phyloP scores from a whole-genome alignment of 768 basidiomycete species.

The Russula sp. region DNA sequence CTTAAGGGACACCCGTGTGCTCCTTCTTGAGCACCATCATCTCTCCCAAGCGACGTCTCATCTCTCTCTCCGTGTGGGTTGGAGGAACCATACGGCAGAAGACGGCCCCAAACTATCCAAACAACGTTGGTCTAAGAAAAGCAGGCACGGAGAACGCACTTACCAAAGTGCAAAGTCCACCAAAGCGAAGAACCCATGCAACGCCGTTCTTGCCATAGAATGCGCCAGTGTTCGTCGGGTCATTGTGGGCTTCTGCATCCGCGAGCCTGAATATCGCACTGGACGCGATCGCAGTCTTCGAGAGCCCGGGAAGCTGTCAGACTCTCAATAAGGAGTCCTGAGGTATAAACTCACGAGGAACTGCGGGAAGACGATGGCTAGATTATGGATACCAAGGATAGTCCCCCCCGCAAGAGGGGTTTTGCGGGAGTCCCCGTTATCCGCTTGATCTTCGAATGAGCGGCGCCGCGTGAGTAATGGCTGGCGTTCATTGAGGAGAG shows the following conservation, averaged over 20 bases:
- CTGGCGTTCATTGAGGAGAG: constrained; percentile 41
- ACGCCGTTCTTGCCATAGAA: constrained; percentile 86
- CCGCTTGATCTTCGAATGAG: constrained; percentile 46
- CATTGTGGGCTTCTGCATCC: constrained; percentile 48
- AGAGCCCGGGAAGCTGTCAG: constrained; percentile 3
- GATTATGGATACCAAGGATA: constrained; percentile 89
- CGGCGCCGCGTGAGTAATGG: constrained; percentile 58
- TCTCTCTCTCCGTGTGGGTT: constrained; percentile 87
- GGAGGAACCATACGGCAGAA: constrained; percentile 80
- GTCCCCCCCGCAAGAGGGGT: constrained; percentile 77
- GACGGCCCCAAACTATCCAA: constrained; percentile 54
- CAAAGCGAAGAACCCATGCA: constrained; percentile 90
- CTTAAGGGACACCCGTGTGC: constrained; percentile 42
- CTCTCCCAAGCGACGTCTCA: constrained; percentile 72
- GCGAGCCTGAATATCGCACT: constrained; percentile 81
- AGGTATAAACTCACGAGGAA: constrained; percentile 61
- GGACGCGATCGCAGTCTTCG: constrained; percentile 76
- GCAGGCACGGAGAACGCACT: constrained; percentile 22
- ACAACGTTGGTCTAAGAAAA: background rate
- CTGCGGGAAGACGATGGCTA: constrained; percentile 93
- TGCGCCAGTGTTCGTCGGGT: constrained; percentile 44
- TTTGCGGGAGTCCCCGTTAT: constrained; percentile 30
- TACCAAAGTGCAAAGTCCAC: constrained; percentile 76
- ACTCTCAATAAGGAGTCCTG: background rate
- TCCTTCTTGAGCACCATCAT: constrained; percentile 72